phyloP scores from a whole-genome alignment of 176 grass and related monocot genomes.

The Urochloa ruziziensis region DNA sequence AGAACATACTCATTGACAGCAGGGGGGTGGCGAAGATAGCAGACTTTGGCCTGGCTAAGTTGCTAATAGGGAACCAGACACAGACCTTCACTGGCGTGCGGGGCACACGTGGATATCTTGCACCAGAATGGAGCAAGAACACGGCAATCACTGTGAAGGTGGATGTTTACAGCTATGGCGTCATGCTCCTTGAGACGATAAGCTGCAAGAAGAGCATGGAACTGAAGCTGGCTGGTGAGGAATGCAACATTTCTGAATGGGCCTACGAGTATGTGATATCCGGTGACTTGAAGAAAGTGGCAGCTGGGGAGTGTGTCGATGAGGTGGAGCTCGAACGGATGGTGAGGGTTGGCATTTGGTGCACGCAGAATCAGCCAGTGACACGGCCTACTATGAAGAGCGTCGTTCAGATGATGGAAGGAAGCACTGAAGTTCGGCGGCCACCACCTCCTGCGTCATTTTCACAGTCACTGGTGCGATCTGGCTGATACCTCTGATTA shows the following conservation, averaged over 20 bases:
- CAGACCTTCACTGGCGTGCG: conserved; percentile 50
- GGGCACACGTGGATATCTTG: conserved; percentile 56
- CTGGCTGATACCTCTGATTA: neutral
- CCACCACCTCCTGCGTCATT: conserved; percentile 29
- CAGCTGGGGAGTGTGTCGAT: conserved; percentile 20
- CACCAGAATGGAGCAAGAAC: conserved; percentile 61
- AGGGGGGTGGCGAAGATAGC: conserved; percentile 47
- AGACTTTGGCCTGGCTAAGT: conserved; percentile 48
- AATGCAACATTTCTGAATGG: conserved; percentile 31
- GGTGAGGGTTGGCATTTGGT: conserved; percentile 54
- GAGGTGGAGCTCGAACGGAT: conserved; percentile 36
- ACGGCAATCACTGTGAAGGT: conserved; percentile 40
- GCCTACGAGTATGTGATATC: conserved; percentile 20
- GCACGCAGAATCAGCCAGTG: conserved; percentile 48
- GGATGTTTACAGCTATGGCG: conserved; percentile 52
- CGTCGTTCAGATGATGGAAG: conserved; percentile 53
- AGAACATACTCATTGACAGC: conserved; percentile 54
- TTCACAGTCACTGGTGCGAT: conserved; percentile 10
- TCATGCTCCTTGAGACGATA: conserved; percentile 60
- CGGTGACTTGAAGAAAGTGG: conserved; percentile 24
- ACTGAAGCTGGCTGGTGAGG: conserved; percentile 27
- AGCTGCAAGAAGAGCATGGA: conserved; percentile 48
- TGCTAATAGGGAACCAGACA: conserved; percentile 48
- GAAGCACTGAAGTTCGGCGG: conserved; percentile 25
- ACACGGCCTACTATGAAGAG: conserved; percentile 42